Percentiles rank a stretch among this genome's conserved stretches.
Conservation (phyloP, 495 filamentous ascomycete genomes). For the Barbatosphaeria neglecta region DNA sequence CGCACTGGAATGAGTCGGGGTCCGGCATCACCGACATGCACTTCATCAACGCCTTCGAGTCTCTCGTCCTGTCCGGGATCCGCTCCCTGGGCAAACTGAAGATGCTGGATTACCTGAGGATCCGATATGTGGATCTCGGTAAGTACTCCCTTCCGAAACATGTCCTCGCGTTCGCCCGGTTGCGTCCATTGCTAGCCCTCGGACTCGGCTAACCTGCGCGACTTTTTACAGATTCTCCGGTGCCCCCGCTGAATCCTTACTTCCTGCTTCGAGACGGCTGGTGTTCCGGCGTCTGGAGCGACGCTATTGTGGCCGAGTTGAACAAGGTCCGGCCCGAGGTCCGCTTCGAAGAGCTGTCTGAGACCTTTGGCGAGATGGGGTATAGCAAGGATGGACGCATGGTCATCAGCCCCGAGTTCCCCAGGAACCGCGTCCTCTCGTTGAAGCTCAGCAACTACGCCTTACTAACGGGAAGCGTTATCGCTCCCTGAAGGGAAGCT, state of each 20-base stretch:
- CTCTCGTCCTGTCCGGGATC: constrained; percentile 49
- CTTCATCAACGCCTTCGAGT: constrained; percentile 57
- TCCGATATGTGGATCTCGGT: constrained; percentile 64
- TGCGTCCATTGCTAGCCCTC: too few species aligned
- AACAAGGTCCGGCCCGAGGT: constrained; percentile 40
- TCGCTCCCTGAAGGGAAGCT: constrained; percentile 13
- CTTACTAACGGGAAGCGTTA: constrained; percentile 26
- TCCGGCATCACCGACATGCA: constrained; percentile 55
- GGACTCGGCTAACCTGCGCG: constrained; percentile 1
- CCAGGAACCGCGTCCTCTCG: constrained; percentile 29
- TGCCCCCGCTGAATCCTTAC: constrained; percentile 52
- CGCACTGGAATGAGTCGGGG: constrained; percentile 42
- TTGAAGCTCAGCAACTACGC: constrained; percentile 37
- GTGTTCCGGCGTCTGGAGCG: constrained; percentile 59
- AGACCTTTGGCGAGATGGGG: constrained; percentile 40
- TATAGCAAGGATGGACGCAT: constrained; percentile 41
- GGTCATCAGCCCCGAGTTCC: constrained; percentile 34
- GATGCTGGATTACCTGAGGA: constrained; percentile 45
- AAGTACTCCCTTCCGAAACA: constrained; percentile 18
- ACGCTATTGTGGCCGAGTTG: constrained; percentile 46
- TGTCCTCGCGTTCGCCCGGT: not conserved
- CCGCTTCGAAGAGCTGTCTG: constrained; percentile 44
- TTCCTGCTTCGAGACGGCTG: constrained; percentile 47
- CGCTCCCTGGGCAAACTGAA: constrained; percentile 41
- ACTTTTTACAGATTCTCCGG: constrained; percentile 31